These are phyloP conservation scores for Tylopilus felleus DNA, from an alignment of 768 basidiomycete genomes.

Conservation along the genomic window DNA sequence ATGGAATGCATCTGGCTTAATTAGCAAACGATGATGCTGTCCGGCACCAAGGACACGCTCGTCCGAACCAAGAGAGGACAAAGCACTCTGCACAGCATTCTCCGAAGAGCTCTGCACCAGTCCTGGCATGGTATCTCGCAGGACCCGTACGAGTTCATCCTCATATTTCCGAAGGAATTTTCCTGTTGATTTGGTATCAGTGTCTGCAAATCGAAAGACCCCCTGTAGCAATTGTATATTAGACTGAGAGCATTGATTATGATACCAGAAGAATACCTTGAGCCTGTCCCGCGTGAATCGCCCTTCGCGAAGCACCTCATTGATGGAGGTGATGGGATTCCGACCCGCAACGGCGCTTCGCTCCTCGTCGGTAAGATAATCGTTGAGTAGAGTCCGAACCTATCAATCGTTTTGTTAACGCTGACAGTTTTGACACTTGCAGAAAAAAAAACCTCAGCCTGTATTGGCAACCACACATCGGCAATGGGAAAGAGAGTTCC, in stretches of 20 bases:
- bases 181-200: slow-evolving; percentile 68
- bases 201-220: slow-evolving; percentile 90
- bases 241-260: not conserved
- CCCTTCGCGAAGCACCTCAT: slow-evolving; percentile 86
- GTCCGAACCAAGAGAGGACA: slow-evolving; percentile 62
- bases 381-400: slow-evolving; percentile 80
- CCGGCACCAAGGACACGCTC: slow-evolving; percentile 70
- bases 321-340: slow-evolving; percentile 90
- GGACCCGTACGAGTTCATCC: slow-evolving; percentile 75
- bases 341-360: slow-evolving; percentile 73
- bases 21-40: slow-evolving; percentile 80
- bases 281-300: slow-evolving; percentile 72
- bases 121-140: slow-evolving; percentile 92
- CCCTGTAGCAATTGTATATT: slow-evolving; percentile 44
- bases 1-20: slow-evolving; percentile 91
- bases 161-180: slow-evolving; percentile 74
- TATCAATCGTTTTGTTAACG: slow-evolving; percentile 31
- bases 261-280: slow-evolving; percentile 50
- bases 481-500: slow-evolving; percentile 75
- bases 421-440: not conserved
- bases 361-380: slow-evolving; percentile 92
- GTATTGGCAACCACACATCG: slow-evolving; percentile 87
- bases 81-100: slow-evolving; percentile 54
- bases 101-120: slow-evolving; percentile 72
- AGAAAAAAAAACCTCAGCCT: slow-evolving; percentile 65